A percentile compares a stretch with the other conserved stretches of the same genome.
These are phyloP conservation scores for Suillus occidentalis DNA, from an alignment of 768 basidiomycete species.

Conservation along the genomic window DNA sequence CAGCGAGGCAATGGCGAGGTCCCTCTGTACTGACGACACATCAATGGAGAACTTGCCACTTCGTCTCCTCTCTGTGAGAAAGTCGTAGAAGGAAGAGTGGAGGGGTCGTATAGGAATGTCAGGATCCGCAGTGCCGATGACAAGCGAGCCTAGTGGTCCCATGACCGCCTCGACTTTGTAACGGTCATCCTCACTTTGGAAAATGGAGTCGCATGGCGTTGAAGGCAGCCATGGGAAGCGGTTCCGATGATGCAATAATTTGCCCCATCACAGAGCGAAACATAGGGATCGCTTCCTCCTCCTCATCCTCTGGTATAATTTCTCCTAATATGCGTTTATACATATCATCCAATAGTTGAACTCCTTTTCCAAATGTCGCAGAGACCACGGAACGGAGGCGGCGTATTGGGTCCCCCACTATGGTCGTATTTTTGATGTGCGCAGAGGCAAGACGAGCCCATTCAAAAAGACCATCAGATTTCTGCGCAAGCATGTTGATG, in stretches of 20 bases:
- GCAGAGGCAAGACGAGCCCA: slow-evolving; percentile 18
- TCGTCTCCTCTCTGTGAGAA: neutral
- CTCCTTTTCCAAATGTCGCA: neutral
- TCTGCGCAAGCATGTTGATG: neutral
- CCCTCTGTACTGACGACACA: slow-evolving; percentile 10
- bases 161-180: slow-evolving; percentile 11
- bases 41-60: slow-evolving; percentile 2
- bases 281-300: neutral
- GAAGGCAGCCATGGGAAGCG: slow-evolving; percentile 6
- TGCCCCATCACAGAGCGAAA: slow-evolving; percentile 12
- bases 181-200: neutral
- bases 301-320: neutral
- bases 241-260: slow-evolving; percentile 3
- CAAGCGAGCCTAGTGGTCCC: slow-evolving; percentile 5
- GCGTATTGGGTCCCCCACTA: neutral
- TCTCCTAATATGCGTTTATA: neutral
- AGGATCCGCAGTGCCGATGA: slow-evolving; percentile 10
- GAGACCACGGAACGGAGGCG: neutral
- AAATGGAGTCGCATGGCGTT: slow-evolving; percentile 6
- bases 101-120: slow-evolving; percentile 15
- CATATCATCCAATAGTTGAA: slow-evolving; percentile 4
- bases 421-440: neutral
- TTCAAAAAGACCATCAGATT: slow-evolving; percentile 23
- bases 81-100: slow-evolving; percentile 25
- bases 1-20: slow-evolving; percentile 26